Evolutionary conservation across 2,329 filamentous ascomycete genomes (phyloP).

Genomic region (Lasiodiplodia hormozganensis): DNA sequence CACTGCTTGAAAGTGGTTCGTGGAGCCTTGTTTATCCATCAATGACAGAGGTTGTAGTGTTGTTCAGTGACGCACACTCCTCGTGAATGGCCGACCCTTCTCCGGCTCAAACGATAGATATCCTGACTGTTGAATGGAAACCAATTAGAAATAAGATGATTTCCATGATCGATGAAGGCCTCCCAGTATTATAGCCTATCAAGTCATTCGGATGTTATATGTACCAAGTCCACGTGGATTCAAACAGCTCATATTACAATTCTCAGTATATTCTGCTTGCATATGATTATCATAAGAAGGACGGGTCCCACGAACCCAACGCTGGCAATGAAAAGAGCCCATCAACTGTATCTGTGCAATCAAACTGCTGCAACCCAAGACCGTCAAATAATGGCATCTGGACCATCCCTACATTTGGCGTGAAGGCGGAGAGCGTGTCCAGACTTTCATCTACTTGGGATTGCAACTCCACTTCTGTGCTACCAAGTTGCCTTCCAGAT

Average conservation of each 20-base stretch:
- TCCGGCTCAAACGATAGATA: neutral
- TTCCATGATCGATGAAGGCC: no score
- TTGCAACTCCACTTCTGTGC: neutral
- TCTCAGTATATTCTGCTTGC: no score
- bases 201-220: no score
- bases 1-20: neutral
- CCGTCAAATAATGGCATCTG: neutral
- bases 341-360: neutral
- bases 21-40: neutral
- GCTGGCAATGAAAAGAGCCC: neutral
- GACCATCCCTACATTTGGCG: neutral
- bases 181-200: no score
- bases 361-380: neutral
- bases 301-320: neutral
- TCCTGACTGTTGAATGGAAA: no score
- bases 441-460: neutral
- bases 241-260: no score
- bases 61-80: no score
- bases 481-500: neutral
- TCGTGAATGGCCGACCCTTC: neutral
- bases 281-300: neutral
- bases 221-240: no score
- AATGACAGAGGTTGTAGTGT: neutral
- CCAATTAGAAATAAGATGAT: fast-evolving
- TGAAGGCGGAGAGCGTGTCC: neutral